Evolutionary conservation across 129 eudicot species (phyloP), one percentile per base, ranked within the genome.

Genomic region (Tagetes erecta): DNA sequence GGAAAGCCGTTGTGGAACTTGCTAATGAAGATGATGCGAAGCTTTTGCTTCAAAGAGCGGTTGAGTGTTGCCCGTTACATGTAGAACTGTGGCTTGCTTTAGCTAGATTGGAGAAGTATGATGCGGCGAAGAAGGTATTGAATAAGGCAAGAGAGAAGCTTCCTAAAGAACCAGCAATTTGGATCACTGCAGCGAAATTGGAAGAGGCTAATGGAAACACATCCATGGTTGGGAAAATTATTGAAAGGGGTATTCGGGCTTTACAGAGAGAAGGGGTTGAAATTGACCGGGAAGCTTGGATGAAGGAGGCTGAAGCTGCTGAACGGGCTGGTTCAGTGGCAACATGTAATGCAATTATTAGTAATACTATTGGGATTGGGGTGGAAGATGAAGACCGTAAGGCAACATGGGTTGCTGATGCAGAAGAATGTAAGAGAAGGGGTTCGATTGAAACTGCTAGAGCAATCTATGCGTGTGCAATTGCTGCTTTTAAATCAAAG

Each of bases 391-490:
- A 94, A 73, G 98, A 94, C 72, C 83, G 96, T 78, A 90, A 90
- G 75, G 83, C 91, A 40, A 90, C 98, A 0, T 90, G 98, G 98
- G 98, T 94, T 70, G 97, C 97, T 59, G 98, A 94, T 80, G 98
- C 98, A 0, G 96, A 88, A 64, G 98, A 94, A 60, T 90, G 98
- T 83, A 88, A 85, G 86, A 90, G 90, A 81, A 80, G 97, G 50
- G 97, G 98, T 14, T 94, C 98, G 0, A 85, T 90, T 46, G 98
- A 94, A 84, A 94, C 98, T 0, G 97, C 98, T 1, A 85, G 97
- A 59, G 96, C 97, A 2, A 90, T 94, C 9, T 94, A 88, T 78
- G 86, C 83, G 33, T 95, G 88, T 70, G 97, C 97, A 1, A 85
- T 94, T 66, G 79, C 96, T 33, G 96, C 86, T 4, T 94, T 90